Conservation (phyloP, 192 early-diverging fungal species). For the Mortierella hygrophila region DNA sequence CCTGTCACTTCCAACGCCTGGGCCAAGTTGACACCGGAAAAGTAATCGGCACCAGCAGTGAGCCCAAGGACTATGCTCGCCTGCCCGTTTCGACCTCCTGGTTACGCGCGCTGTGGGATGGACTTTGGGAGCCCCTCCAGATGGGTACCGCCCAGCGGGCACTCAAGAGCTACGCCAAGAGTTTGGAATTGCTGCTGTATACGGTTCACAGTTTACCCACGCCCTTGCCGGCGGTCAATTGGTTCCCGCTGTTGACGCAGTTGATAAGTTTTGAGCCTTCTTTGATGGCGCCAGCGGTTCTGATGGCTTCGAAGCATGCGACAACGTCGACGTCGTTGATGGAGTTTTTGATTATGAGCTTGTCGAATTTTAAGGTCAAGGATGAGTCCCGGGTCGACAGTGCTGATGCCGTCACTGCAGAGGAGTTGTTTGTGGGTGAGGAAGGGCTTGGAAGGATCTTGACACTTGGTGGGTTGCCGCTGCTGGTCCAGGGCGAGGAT, state of each 20-base stretch:
- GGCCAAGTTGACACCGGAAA: slow-evolving; percentile 33
- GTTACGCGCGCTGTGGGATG: slow-evolving; percentile 65
- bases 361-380: slow-evolving; percentile 28
- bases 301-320: slow-evolving; percentile 61
- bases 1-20: slow-evolving; percentile 31
- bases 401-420: slow-evolving; percentile 5
- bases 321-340: slow-evolving; percentile 61
- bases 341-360: slow-evolving; percentile 61
- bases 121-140: slow-evolving; percentile 34
- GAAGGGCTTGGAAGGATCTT: slow-evolving; percentile 63
- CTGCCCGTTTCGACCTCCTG: slow-evolving; percentile 61
- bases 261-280: slow-evolving; percentile 33
- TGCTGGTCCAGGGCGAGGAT: slow-evolving; percentile 11
- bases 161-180: slow-evolving; percentile 9
- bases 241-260: slow-evolving; percentile 59
- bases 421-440: slow-evolving; percentile 55
- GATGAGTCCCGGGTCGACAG: background rate
- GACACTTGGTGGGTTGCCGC: slow-evolving; percentile 58
- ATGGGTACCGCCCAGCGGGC: slow-evolving; percentile 37
- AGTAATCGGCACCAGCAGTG: slow-evolving; percentile 54
- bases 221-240: slow-evolving; percentile 67
- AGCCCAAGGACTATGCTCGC: slow-evolving; percentile 64
- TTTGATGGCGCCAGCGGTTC: slow-evolving; percentile 40
- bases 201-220: slow-evolving; percentile 45
- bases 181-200: slow-evolving; percentile 36